These are phyloP conservation scores for Dissophora ornata DNA, from an alignment of 192 early-diverging fungal genomes.

Conservation along the genomic window DNA sequence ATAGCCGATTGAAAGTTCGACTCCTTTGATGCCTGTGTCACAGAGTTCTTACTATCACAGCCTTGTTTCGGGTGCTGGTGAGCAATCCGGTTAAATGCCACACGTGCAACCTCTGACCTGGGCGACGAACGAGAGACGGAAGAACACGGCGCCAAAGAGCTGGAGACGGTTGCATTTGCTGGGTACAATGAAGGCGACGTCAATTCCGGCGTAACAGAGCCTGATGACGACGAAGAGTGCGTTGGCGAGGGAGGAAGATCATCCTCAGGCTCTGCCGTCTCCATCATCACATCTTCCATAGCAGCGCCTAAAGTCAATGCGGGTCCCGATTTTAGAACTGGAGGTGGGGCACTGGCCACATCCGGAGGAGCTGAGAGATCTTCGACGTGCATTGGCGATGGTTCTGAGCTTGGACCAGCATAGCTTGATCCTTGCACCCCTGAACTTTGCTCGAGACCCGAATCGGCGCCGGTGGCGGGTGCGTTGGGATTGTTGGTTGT, in stretches of 20 bases:
- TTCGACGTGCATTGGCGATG: conserved; percentile 1
- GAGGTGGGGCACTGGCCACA: neutral
- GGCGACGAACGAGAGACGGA: conserved; percentile 5
- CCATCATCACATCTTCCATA: conserved; percentile 20
- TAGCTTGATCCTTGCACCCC: neutral
- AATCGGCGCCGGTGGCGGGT: neutral
- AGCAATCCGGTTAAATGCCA: conserved; percentile 15
- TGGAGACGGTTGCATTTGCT: neutral
- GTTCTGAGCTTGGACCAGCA: neutral
- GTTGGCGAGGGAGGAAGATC: conserved; percentile 20
- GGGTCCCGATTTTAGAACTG: neutral
- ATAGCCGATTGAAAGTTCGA: conserved; percentile 5
- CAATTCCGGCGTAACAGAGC: conserved; percentile 37
- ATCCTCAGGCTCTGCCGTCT: conserved; percentile 21
- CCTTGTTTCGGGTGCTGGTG: conserved; percentile 11
- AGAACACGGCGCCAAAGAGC: neutral
- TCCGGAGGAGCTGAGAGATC: conserved; percentile 1
- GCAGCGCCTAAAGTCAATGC: neutral
- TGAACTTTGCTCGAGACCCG: conserved; percentile 1
- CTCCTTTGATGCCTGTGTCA: neutral
- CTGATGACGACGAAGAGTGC: conserved; percentile 8
- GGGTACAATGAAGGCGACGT: conserved; percentile 20
- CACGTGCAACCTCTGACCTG: conserved; percentile 6
- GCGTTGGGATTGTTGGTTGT: conserved; percentile 6
- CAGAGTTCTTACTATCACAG: conserved; percentile 5